A percentile compares a stretch with the other conserved stretches of the same genome.
Conservation (phyloP, 148 eudicot species). For the Rhododendron ovatum region DNA sequence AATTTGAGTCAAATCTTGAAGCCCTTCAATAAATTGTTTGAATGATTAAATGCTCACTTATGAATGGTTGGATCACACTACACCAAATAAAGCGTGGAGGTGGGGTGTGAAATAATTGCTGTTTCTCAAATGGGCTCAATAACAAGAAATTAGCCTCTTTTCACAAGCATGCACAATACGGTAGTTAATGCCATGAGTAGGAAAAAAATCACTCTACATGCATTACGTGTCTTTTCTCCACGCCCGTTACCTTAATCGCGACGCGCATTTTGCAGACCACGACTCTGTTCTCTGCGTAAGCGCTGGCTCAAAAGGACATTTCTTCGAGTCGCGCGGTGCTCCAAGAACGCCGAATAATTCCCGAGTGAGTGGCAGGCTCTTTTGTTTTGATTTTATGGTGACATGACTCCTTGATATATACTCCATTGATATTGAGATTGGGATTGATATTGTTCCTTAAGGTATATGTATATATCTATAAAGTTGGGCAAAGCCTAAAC, state of each 20-base stretch:
- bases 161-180: neutral
- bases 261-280: neutral
- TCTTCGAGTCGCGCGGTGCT: neutral
- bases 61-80: conserved; percentile 1
- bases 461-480: too few species aligned
- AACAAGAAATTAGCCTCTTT: neutral
- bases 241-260: neutral
- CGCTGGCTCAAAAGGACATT: neutral
- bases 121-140: neutral
- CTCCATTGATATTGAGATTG: conserved; percentile 2
- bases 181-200: neutral
- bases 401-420: conserved; percentile 7
- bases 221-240: neutral
- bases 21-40: neutral
- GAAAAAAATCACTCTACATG: neutral
- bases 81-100: neutral
- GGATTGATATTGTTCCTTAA: neutral
- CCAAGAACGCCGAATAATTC: neutral
- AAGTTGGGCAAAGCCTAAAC: neutral
- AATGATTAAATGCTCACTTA: neutral
- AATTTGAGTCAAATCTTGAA: neutral
- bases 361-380: neutral
- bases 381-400: neutral
- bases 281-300: neutral
- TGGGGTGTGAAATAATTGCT: conserved; percentile 17